phyloP scores from a whole-genome alignment of 73 alveolate species.

The Breviolum minutum region DNA sequence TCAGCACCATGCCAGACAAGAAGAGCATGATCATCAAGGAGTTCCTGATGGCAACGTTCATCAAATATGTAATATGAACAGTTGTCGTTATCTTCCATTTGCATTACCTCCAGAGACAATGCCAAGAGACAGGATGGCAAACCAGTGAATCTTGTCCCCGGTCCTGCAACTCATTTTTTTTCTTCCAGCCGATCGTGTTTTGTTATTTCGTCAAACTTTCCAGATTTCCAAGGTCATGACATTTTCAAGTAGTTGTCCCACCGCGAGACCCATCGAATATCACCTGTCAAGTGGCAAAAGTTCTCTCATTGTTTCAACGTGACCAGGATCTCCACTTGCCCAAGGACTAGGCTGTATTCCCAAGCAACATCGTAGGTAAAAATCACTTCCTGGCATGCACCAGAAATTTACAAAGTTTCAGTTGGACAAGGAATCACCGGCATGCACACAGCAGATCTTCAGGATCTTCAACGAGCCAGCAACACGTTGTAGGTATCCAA shows the following conservation, averaged over 20 bases:
- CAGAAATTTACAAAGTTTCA: not conserved
- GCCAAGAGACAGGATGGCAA: conserved; percentile 68
- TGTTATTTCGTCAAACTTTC: too few relatives aligned
- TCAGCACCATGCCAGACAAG: conserved; percentile 81
- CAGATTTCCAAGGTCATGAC: not conserved
- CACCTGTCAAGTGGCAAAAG: conserved; percentile 14
- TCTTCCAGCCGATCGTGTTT: too few relatives aligned
- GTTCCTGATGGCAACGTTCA: conserved; percentile 23
- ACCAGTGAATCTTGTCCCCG: conserved; percentile 92
- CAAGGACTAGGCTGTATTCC: conserved; percentile 24
- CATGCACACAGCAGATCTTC: not conserved
- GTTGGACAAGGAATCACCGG: not conserved
- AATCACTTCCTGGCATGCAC: conserved; percentile 40
- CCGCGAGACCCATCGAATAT: conserved; percentile 57
- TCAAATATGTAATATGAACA: not conserved
- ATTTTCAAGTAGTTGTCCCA: conserved; percentile 95
- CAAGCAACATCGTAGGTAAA: conserved; percentile 52
- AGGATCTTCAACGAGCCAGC: not conserved
- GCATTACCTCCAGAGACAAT: too few relatives aligned
- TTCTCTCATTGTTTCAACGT: not conserved
- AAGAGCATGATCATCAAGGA: conserved; percentile 95
- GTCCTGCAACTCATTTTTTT: not conserved
- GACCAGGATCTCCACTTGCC: not conserved
- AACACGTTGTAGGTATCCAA: conserved; percentile 11
- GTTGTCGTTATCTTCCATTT: not conserved